Conservation (phyloP, 2,329 filamentous ascomycete species). For the Didymella pomorum region DNA sequence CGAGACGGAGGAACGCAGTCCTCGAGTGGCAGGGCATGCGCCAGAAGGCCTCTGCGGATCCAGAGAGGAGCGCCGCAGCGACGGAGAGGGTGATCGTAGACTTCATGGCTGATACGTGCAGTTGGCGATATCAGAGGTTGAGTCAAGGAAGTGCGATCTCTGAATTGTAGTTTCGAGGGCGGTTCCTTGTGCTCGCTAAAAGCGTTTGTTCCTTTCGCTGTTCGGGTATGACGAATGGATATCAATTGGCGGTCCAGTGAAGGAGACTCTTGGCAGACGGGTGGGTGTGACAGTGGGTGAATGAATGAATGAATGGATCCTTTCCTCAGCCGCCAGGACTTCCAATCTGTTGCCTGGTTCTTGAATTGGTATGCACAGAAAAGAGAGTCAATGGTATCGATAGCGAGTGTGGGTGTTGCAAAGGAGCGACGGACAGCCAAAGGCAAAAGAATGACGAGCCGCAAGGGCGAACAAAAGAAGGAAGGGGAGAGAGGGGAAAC, state of each 20-base stretch:
- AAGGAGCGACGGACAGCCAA: conserved; percentile 32
- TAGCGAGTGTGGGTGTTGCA: conserved; percentile 39
- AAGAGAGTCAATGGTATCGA: conserved; percentile 37
- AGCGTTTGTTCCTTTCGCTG: conserved; percentile 5
- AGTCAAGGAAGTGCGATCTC: conserved; percentile 7
- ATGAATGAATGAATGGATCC: conserved; percentile 18
- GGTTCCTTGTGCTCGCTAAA: conserved; percentile 5
- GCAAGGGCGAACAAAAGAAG: conserved; percentile 36
- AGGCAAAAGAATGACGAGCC: conserved; percentile 42
- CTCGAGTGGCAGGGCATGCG: conserved; percentile 73
- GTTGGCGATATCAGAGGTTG: conserved; percentile 10
- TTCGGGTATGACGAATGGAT: conserved; percentile 10
- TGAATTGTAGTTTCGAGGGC: conserved; percentile 4
- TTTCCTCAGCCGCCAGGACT: conserved; percentile 42
- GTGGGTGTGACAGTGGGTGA: conserved; percentile 15
- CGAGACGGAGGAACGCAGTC: conserved; percentile 66
- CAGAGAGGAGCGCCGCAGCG: conserved; percentile 45
- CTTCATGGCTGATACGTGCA: conserved; percentile 39
- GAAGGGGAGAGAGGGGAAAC: conserved; percentile 32
- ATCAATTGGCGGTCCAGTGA: conserved; percentile 16
- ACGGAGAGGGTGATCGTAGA: conserved; percentile 38
- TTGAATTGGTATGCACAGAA: conserved; percentile 37
- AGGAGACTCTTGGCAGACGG: conserved; percentile 17
- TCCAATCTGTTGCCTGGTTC: conserved; percentile 26
- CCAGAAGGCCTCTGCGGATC: conserved; percentile 69